Evolutionary conservation across 495 filamentous ascomycete species (phyloP).

Genomic region (Penicillium atrosanguineum): DNA sequence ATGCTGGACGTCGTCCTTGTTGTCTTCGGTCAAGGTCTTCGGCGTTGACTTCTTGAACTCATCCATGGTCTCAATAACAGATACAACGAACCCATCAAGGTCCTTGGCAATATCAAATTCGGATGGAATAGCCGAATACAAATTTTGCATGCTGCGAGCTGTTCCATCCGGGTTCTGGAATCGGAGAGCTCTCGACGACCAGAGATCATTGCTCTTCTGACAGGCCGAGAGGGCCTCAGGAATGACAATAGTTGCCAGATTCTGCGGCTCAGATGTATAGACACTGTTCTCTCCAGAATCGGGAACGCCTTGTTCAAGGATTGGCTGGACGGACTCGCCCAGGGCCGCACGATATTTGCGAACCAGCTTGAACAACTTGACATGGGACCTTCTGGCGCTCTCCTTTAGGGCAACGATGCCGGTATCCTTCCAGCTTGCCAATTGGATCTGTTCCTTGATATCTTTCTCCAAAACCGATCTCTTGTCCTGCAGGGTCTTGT

Average conservation of each 20-base stretch:
- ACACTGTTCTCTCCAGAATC: slow-evolving; percentile 35
- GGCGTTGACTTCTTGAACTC: slow-evolving; percentile 81
- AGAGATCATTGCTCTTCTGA: slow-evolving; percentile 47
- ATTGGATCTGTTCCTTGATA: slow-evolving; percentile 79
- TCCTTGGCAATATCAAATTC: slow-evolving; percentile 56
- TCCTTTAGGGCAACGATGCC: slow-evolving; percentile 86
- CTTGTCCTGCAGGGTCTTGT: slow-evolving; percentile 59
- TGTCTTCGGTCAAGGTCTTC: slow-evolving; percentile 70
- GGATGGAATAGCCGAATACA: slow-evolving; percentile 49
- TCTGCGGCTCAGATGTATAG: slow-evolving; percentile 14
- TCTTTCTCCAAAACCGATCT: slow-evolving; percentile 72
- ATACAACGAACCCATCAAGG: slow-evolving; percentile 63
- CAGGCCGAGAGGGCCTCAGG: slow-evolving; percentile 54
- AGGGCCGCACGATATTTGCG: slow-evolving; percentile 79
- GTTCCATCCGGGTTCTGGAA: slow-evolving; percentile 68
- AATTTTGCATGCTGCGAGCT: slow-evolving; percentile 57
- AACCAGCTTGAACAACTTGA: slow-evolving; percentile 87
- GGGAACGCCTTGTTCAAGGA: slow-evolving; percentile 66
- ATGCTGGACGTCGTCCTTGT: slow-evolving; percentile 75
- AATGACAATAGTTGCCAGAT: slow-evolving; percentile 21
- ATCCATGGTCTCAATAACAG: slow-evolving; percentile 64
- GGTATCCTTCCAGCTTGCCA: slow-evolving; percentile 95
- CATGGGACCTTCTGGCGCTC: slow-evolving; percentile 84
- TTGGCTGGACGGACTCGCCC: slow-evolving; percentile 61
- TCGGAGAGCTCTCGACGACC: slow-evolving; percentile 61